Evolutionary conservation across 192 early-diverging fungal species (phyloP).

Genomic region (Borealophlyctis nickersoniae): DNA sequence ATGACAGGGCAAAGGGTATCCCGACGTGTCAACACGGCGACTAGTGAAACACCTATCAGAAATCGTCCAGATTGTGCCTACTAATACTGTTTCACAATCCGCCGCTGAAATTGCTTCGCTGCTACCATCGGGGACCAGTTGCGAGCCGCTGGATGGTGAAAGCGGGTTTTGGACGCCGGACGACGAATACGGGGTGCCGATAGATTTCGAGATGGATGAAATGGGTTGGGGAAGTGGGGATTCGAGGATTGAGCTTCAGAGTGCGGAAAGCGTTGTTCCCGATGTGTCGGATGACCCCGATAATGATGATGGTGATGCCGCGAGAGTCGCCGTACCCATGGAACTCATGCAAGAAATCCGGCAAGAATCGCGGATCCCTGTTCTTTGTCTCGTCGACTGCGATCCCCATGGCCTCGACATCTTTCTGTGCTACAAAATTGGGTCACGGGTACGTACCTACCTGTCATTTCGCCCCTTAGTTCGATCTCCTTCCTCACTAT

Average conservation of each 20-base stretch:
- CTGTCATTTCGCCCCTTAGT: not conserved
- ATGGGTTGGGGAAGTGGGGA: too few species aligned
- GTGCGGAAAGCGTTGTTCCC: not conserved
- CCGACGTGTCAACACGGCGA: conserved; percentile 33
- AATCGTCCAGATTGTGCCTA: not conserved
- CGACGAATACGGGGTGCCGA: not conserved
- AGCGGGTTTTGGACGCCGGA: not conserved
- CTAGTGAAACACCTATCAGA: conserved; percentile 27
- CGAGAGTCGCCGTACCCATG: not conserved
- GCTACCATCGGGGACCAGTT: not conserved
- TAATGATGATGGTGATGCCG: not conserved
- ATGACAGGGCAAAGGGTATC: conserved; percentile 39
- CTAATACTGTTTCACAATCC: not conserved
- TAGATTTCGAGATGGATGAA: conserved; percentile 4
- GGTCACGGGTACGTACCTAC: conserved; percentile 26
- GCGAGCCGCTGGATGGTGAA: not conserved
- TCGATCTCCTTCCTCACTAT: not conserved
- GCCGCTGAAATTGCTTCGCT: not conserved
- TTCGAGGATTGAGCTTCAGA: not conserved
- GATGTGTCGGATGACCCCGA: not conserved
- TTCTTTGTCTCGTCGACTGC: conserved; percentile 32
- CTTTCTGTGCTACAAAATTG: conserved; percentile 31
- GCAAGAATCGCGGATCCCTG: not conserved
- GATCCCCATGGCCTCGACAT: conserved; percentile 43
- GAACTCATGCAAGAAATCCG: too few species aligned